Conservation (phyloP, 108 stramenopile genomes). For the Skeletonema marinoi region DNA sequence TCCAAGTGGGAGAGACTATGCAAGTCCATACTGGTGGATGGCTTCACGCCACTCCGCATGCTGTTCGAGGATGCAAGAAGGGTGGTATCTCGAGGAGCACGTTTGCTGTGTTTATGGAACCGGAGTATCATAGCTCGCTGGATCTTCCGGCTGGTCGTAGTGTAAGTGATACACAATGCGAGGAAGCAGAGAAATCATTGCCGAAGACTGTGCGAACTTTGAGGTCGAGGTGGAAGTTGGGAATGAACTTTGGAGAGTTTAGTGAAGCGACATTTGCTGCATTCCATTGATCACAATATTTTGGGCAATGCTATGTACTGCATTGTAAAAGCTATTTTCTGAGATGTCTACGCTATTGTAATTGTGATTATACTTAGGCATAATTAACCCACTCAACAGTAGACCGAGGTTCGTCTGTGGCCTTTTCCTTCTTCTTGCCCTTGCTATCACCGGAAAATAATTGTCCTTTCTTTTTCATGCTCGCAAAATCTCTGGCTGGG, state of each 20-base stretch:
- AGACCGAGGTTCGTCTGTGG: not conserved
- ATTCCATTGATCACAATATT: conserved; percentile 54
- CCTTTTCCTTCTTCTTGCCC: not conserved
- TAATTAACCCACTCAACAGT: conserved; percentile 37
- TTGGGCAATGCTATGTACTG: not conserved
- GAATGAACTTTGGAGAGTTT: conserved; percentile 83
- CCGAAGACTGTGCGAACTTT: conserved; percentile 55
- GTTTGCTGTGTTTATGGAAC: conserved; percentile 83
- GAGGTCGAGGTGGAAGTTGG: conserved; percentile 59
- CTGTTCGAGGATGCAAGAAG: conserved; percentile 65
- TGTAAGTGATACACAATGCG: conserved; percentile 57
- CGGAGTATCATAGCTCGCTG: conserved; percentile 63
- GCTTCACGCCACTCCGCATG: conserved; percentile 94
- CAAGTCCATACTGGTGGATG: conserved; percentile 92
- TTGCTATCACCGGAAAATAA: conserved; percentile 16
- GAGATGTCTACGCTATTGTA: not conserved
- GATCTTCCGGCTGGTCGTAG: conserved; percentile 56
- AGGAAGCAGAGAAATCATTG: conserved; percentile 41
- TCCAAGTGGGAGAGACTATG: conserved; percentile 92
- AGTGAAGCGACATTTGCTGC: conserved; percentile 69
- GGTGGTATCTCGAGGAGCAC: conserved; percentile 61
- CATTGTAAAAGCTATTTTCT: not conserved
- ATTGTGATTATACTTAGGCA: conserved; percentile 5
- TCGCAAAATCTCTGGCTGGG: conserved; percentile 48
- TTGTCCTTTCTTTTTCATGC: conserved; percentile 55